Evolutionary conservation across 2,329 filamentous ascomycete species (phyloP).

Genomic region (Hymenoscyphus occultus): DNA sequence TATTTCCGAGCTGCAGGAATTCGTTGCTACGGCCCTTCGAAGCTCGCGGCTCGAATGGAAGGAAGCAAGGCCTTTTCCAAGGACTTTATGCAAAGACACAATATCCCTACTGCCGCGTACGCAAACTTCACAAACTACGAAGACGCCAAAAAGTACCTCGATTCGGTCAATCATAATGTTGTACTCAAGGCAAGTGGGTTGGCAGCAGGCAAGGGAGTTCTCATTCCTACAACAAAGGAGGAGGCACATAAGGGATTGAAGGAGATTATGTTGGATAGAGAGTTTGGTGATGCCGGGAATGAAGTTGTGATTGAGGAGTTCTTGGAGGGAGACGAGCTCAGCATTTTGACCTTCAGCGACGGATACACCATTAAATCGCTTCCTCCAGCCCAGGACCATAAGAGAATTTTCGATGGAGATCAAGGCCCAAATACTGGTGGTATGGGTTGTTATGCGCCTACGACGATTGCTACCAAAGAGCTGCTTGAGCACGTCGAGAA

Average conservation of each 20-base stretch:
- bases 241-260: constrained; percentile 80
- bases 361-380: constrained; percentile 80
- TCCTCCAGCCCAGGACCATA: constrained; percentile 94
- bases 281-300: constrained; percentile 82
- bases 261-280: constrained; percentile 85
- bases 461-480: constrained; percentile 68
- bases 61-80: constrained; percentile 97
- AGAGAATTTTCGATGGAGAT: constrained; percentile 88
- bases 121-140: constrained; percentile 82
- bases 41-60: constrained; percentile 84
- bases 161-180: constrained; percentile 66
- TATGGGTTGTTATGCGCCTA: constrained; percentile 97
- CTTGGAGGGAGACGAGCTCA: constrained; percentile 86
- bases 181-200: constrained; percentile 94
- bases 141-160: constrained; percentile 70
- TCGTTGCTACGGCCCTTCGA: constrained; percentile 71
- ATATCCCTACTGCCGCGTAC: constrained; percentile 88
- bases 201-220: constrained; percentile 92
- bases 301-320: constrained; percentile 97
- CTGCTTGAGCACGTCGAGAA: constrained; percentile 76
- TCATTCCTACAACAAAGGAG: constrained; percentile 64
- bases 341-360: constrained; percentile 87
- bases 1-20: constrained; percentile 59
- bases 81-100: constrained; percentile 91
- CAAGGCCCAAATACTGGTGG: constrained; percentile 91